Conservation (phyloP, 2,329 filamentous ascomycete genomes). For the Stromatinia cepivora region DNA sequence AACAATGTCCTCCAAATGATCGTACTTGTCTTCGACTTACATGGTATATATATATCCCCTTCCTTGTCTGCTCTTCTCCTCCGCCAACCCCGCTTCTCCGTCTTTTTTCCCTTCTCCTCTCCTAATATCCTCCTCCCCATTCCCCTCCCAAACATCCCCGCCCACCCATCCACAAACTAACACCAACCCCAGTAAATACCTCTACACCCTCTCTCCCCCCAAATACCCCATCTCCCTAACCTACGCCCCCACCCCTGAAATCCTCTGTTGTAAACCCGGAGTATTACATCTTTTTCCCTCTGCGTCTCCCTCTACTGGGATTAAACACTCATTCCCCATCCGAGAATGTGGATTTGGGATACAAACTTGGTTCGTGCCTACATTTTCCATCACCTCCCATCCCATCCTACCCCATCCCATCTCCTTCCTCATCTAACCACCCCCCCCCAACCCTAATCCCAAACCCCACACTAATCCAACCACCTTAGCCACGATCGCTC, state of each 20-base stretch:
- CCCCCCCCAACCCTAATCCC: neutral
- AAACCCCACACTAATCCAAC: neutral
- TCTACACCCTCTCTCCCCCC: slow-evolving; percentile 29
- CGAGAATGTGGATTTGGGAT: neutral
- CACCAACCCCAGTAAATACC: slow-evolving; percentile 28
- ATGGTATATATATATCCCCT: slow-evolving; percentile 33
- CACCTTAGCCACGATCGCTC: neutral
- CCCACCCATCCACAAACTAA: neutral
- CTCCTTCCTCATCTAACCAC: too few species aligned
- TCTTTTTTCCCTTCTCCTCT: too few species aligned
- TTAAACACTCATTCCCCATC: neutral
- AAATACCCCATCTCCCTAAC: slow-evolving; percentile 25
- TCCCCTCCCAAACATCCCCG: too few species aligned
- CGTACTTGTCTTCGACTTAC: slow-evolving; percentile 35
- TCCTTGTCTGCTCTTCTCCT: too few species aligned
- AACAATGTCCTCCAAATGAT: slow-evolving; percentile 33
- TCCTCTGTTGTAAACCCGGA: slow-evolving; percentile 22
- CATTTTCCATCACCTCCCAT: too few species aligned
- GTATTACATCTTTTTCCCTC: neutral
- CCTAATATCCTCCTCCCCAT: too few species aligned
- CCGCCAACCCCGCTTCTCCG: neutral
- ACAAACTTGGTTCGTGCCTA: neutral
- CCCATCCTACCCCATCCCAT: neutral
- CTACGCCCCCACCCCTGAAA: slow-evolving; percentile 17
- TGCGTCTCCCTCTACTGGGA: neutral